Conservation (phyloP, 805 yeast species). For the Saccharomycopsis synnaedendra region DNA sequence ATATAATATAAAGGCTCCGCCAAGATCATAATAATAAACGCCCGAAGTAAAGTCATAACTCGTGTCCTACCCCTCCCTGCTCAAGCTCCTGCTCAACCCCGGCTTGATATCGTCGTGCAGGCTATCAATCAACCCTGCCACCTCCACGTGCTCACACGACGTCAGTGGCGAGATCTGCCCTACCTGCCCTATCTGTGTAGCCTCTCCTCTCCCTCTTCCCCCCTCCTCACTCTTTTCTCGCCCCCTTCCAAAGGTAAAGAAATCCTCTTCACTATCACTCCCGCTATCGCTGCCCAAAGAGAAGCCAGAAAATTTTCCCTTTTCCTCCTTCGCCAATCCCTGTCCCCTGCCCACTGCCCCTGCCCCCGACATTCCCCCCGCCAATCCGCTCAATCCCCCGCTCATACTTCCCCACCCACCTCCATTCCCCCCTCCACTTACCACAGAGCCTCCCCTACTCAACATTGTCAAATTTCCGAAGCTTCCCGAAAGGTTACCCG, state of each 20-base stretch:
- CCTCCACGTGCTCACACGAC: not conserved
- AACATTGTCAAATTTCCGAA: not conserved
- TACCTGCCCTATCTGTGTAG: not conserved
- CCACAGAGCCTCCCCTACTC: not conserved
- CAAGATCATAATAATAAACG: not conserved
- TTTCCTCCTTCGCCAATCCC: too few species aligned
- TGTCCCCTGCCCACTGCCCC: too few species aligned
- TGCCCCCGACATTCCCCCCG: too few species aligned
- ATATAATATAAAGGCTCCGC: too few species aligned
- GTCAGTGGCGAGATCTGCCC: not conserved
- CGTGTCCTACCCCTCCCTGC: not conserved
- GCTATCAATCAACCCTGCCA: not conserved
- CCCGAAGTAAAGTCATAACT: not conserved
- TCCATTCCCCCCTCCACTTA: too few species aligned
- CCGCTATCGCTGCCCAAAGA: not conserved
- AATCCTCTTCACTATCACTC: slow-evolving; percentile 12
- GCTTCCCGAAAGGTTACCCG: slow-evolving; percentile 4
- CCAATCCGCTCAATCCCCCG: too few species aligned
- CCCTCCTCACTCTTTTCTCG: not conserved
- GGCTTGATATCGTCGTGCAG: slow-evolving; percentile 1
- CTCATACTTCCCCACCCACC: too few species aligned
- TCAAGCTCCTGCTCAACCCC: not conserved
- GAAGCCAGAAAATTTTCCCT: too few species aligned
- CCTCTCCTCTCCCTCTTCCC: not conserved
- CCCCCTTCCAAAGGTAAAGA: slow-evolving; percentile 5